Conservation (phyloP, 805 yeast genomes). For the Starmerella khaoyaiensis region DNA sequence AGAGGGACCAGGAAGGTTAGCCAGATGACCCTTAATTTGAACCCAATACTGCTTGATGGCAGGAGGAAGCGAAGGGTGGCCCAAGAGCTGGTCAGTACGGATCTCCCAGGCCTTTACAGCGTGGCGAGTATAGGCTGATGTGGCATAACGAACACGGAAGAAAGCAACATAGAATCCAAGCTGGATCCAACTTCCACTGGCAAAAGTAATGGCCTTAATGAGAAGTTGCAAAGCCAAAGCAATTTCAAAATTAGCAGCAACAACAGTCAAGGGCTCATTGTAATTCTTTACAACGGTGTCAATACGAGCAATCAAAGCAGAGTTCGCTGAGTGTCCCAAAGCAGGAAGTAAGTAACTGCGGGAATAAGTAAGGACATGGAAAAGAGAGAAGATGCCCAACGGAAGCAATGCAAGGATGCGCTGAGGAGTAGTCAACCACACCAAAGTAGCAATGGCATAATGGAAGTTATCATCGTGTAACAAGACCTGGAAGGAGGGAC, state of each 20-base stretch:
- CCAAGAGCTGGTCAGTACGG: slow-evolving; percentile 44
- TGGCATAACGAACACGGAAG: slow-evolving; percentile 65
- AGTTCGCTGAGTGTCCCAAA: slow-evolving; percentile 29
- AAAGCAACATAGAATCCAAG: slow-evolving; percentile 42
- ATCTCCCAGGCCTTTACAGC: slow-evolving; percentile 60
- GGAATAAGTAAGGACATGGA: slow-evolving; percentile 66
- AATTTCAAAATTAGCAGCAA: slow-evolving; percentile 50
- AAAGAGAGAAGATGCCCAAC: slow-evolving; percentile 60
- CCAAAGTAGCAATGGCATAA: slow-evolving; percentile 46
- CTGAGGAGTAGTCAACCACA: slow-evolving; percentile 48
- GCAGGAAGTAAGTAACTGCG: slow-evolving; percentile 57
- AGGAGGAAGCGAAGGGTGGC: slow-evolving; percentile 43
- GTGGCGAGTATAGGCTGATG: slow-evolving; percentile 56
- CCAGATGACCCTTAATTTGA: slow-evolving; percentile 29
- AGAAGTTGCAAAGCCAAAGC: slow-evolving; percentile 29
- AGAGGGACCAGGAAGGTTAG: slow-evolving; percentile 16
- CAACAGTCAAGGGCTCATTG: slow-evolving; percentile 46
- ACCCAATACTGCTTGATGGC: slow-evolving; percentile 39
- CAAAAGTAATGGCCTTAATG: slow-evolving; percentile 41
- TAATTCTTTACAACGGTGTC: slow-evolving; percentile 37
- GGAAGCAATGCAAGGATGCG: slow-evolving; percentile 55
- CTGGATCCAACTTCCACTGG: slow-evolving; percentile 46
- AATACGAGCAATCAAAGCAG: slow-evolving; percentile 27
- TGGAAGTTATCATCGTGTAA: slow-evolving; percentile 54
- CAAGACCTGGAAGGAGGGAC: slow-evolving; percentile 21